Percentiles rank a stretch among this genome's conserved stretches.
Conservation (phyloP, 2,329 filamentous ascomycete species). For the Shiraia bambusicola region DNA sequence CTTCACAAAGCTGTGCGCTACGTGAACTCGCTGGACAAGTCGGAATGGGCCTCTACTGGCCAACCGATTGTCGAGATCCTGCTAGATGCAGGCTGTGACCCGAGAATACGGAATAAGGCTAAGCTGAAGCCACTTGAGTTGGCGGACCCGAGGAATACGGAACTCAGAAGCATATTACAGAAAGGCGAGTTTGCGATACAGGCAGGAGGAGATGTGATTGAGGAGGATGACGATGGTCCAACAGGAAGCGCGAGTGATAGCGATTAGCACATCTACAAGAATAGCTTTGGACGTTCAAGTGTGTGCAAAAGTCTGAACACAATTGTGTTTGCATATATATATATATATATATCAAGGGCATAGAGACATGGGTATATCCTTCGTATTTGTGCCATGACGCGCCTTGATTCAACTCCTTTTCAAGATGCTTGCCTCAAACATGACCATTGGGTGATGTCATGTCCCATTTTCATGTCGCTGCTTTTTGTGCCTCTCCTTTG, state of each 20-base stretch:
- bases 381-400: neutral
- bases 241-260: conserved; percentile 53
- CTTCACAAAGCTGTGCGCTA: conserved; percentile 77
- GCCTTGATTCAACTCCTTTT: neutral
- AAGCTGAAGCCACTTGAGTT: conserved; percentile 71
- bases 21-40: conserved; percentile 67
- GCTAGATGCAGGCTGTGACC: conserved; percentile 74
- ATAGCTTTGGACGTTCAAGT: neutral
- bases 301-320: neutral
- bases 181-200: conserved; percentile 67
- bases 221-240: conserved; percentile 51
- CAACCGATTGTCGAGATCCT: conserved; percentile 73
- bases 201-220: conserved; percentile 52
- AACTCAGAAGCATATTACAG: conserved; percentile 64
- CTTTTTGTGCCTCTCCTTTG: no score
- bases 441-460: no score
- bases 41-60: conserved; percentile 67
- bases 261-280: conserved; percentile 24
- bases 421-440: no score
- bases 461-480: no score
- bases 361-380: no score
- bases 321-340: neutral
- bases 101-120: conserved; percentile 67
- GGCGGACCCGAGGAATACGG: conserved; percentile 68
- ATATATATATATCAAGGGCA: neutral